Evolutionary conservation across 1,284 basidiomycete genomes (phyloP).

Genomic region (Irpex sp.): DNA sequence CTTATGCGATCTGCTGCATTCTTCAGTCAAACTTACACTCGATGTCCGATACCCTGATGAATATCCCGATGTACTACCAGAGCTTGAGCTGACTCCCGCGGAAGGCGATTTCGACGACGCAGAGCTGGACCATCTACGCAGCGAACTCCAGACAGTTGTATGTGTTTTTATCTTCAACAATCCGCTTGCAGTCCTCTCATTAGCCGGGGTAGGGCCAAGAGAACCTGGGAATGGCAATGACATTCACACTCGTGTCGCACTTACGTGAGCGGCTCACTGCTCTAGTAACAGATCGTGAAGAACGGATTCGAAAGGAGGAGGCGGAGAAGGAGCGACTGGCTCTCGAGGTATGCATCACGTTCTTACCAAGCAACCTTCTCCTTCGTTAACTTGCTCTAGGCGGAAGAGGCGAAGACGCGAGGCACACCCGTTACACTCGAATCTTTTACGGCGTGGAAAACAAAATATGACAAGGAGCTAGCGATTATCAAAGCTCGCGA

Average conservation of each 20-base stretch:
- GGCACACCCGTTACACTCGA: conserved; percentile 88
- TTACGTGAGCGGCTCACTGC: conserved; percentile 76
- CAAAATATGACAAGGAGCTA: conserved; percentile 71
- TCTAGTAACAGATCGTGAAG: conserved; percentile 59
- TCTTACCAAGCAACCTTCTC: not conserved
- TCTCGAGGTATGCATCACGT: conserved; percentile 57
- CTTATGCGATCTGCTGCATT: conserved; percentile 18
- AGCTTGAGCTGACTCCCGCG: conserved; percentile 62
- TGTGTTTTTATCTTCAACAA: conserved; percentile 25
- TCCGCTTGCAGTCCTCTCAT: conserved; percentile 6
- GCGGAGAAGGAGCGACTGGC: conserved; percentile 67
- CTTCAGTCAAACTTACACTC: conserved; percentile 72
- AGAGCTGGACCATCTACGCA: conserved; percentile 54
- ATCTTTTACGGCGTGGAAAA: conserved; percentile 82
- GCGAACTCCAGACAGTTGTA: conserved; percentile 64
- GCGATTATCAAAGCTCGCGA: conserved; percentile 56
- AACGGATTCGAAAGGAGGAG: conserved; percentile 59
- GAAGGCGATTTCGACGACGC: conserved; percentile 69
- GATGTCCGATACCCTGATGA: conserved; percentile 66
- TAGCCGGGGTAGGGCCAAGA: conserved; percentile 70
- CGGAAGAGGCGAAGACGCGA: conserved; percentile 82
- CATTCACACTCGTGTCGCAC: conserved; percentile 89
- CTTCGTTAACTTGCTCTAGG: conserved; percentile 41
- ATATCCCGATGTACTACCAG: conserved; percentile 78
- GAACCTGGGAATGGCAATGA: conserved; percentile 96